Evolutionary conservation across 1,139 yeast species (phyloP), one percentile per base, ranked within the genome.

Genomic region (Debaryomyces coudertii): DNA sequence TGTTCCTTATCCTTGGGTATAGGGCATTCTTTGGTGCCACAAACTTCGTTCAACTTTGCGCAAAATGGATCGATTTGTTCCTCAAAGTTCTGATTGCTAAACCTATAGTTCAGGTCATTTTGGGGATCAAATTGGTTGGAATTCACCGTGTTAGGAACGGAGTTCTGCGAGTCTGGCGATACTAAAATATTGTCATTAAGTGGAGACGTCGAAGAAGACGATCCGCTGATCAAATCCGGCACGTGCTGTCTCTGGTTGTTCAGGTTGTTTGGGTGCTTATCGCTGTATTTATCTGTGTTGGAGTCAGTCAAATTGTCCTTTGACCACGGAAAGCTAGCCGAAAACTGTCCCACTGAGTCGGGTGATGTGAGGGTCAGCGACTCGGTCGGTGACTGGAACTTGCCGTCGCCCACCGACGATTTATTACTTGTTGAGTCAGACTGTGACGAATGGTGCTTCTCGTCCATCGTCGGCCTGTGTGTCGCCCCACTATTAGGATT

Each of bases 1-100:
- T 44, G 43, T 41, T 62, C 50, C 46, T 65, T 55, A 51, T 55
- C 63, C 58, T 79, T 78, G 7, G 96, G 96, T 7, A 84, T 64
- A 3, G 96, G 96, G 50, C 79, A 69, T 24, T 73, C 73, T 59
- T 75, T 83, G n/a, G 85, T 85, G 14, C 97, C 97, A 65, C 98
- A 92, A 0, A 92, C 97, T 61, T 83, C 79, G 51, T 80, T 80
- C 56, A 92, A 73, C 57, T 83, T 80, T 23, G 78, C 79, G 61
- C 98, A 92, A 60, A 92, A 92, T 41, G 84, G 85, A 52, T 75
- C 77, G 15, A 69, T 63, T 52, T 71, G 65, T 52, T 76, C 80
- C 33, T 75, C 79, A 52, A 73, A 76, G 25, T 59, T 61, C 14
- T 55, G 53, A 27, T 38, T 33, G 8, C 56, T 51, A 34, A 61